Conservation (phyloP, 23 red algal species). For the Gracilariopsis chorda region DNA sequence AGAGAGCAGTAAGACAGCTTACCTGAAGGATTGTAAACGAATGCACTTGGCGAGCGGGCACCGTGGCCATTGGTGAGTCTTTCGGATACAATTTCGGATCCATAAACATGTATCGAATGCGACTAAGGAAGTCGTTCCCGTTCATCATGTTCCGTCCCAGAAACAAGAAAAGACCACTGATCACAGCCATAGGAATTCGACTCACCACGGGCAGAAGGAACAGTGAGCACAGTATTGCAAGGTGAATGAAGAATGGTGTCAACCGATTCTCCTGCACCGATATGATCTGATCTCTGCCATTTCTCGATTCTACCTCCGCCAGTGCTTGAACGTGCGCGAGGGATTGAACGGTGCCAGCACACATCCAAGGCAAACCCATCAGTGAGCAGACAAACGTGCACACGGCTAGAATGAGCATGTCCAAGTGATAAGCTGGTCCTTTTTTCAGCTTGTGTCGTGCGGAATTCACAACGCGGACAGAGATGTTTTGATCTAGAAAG, state of each 20-base stretch:
- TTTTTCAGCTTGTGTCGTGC: slow-evolving; percentile 87
- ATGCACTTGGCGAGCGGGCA: slow-evolving; percentile 52
- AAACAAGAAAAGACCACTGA: slow-evolving; percentile 84
- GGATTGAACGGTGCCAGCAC: slow-evolving; percentile 90
- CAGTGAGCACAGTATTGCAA: slow-evolving; percentile 58
- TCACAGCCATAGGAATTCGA: slow-evolving; percentile 90
- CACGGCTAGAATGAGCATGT: slow-evolving; percentile 81
- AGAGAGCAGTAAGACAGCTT: slow-evolving; percentile 70
- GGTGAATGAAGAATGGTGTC: slow-evolving; percentile 75
- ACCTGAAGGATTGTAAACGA: slow-evolving; percentile 73
- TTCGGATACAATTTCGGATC: slow-evolving; percentile 74
- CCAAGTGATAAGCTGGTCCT: slow-evolving; percentile 82
- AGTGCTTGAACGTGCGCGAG: slow-evolving; percentile 87
- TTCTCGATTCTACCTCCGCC: slow-evolving; percentile 54
- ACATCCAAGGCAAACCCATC: slow-evolving; percentile 96
- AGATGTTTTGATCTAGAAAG: slow-evolving; percentile 98
- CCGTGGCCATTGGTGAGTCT: slow-evolving; percentile 58
- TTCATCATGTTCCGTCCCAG: slow-evolving; percentile 92
- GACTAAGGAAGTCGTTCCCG: slow-evolving; percentile 83
- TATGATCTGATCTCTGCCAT: slow-evolving; percentile 56
- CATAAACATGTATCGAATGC: slow-evolving; percentile 80
- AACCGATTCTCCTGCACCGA: slow-evolving; percentile 76
- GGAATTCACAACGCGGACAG: slow-evolving; percentile 77
- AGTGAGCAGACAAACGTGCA: slow-evolving; percentile 82
- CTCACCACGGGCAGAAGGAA: slow-evolving; percentile 78